These are phyloP conservation scores for Penicillium frequentans DNA, from an alignment of 2,329 filamentous ascomycete species.

Conservation along the genomic window DNA sequence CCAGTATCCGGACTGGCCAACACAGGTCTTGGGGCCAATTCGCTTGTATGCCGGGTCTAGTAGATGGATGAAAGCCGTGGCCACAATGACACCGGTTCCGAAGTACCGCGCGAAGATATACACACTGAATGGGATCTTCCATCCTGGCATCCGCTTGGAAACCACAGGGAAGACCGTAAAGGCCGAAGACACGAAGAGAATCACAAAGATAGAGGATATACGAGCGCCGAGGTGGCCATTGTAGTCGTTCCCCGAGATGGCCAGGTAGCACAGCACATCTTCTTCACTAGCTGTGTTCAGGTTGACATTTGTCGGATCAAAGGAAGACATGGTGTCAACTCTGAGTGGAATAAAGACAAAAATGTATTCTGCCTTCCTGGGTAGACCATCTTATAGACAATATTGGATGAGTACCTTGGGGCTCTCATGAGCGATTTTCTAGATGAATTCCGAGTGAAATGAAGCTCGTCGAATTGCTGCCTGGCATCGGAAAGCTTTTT, in stretches of 20 bases:
- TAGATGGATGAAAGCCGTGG: constrained; percentile 49
- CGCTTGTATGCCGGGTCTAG: constrained; percentile 44
- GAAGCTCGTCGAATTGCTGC: constrained; percentile 1
- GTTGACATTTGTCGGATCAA: constrained; percentile 45
- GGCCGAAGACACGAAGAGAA: constrained; percentile 39
- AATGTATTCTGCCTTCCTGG: neutral
- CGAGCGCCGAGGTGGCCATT: constrained; percentile 50
- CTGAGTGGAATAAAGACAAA: neutral
- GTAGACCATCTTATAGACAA: neutral
- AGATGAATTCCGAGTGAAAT: neutral
- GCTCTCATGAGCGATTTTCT: neutral
- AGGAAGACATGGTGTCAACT: constrained; percentile 12
- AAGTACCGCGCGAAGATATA: constrained; percentile 50
- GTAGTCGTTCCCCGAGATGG: constrained; percentile 51
- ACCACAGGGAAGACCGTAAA: constrained; percentile 47
- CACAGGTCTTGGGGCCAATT: constrained; percentile 49
- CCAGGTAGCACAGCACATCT: constrained; percentile 53
- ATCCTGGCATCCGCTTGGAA: constrained; percentile 34
- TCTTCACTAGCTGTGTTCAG: constrained; percentile 42
- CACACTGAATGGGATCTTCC: constrained; percentile 41
- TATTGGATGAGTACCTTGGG: constrained; percentile 6
- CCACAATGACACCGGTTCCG: constrained; percentile 49
- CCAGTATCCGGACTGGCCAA: constrained; percentile 55
- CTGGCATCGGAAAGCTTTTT: neutral
- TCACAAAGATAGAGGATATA: constrained; percentile 47